These are phyloP conservation scores for Fraxinus ornus DNA, from an alignment of 305 asterid species.

Conservation along the genomic window DNA sequence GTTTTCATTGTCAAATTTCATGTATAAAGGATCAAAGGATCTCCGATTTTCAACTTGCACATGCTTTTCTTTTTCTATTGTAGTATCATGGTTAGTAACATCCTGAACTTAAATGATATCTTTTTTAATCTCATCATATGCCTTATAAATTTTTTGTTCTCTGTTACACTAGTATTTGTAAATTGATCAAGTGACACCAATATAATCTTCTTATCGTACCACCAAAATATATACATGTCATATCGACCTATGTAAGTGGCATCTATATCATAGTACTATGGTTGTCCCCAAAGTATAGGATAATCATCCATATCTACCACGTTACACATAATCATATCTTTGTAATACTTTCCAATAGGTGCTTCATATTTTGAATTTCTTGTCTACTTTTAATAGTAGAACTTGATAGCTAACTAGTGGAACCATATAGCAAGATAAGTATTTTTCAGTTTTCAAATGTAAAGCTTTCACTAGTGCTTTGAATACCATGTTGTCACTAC, in stretches of 20 bases:
- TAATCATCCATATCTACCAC: background rate
- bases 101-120: background rate
- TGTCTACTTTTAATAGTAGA: background rate
- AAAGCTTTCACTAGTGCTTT: background rate
- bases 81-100: background rate
- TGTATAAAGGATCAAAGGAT: background rate
- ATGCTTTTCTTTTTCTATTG: background rate
- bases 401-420: background rate
- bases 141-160: background rate
- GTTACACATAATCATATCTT: background rate
- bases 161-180: background rate
- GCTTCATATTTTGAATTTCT: background rate
- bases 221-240: background rate
- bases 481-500: background rate
- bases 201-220: background rate
- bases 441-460: background rate
- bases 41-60: background rate
- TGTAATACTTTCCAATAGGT: background rate
- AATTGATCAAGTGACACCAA: background rate
- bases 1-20: background rate
- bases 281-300: background rate
- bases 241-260: background rate
- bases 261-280: background rate
- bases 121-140: background rate
- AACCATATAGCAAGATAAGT: background rate